Evolutionary conservation across 768 basidiomycete genomes (phyloP).

Genomic region (Kwoniella sp.): DNA sequence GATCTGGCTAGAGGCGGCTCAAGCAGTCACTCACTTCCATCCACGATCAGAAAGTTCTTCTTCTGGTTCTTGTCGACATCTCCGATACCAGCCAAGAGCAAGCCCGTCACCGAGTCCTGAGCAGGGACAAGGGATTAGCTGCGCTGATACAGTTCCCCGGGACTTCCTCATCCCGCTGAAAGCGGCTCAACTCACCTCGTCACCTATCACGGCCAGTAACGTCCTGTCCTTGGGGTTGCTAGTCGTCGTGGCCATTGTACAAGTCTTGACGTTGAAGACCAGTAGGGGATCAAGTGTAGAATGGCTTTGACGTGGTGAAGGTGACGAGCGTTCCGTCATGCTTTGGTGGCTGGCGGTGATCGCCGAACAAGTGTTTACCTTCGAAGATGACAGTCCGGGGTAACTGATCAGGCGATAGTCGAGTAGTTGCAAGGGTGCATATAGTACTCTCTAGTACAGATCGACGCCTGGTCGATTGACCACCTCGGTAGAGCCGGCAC

Average conservation of each 20-base stretch:
- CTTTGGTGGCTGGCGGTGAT: no score
- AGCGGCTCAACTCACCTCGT: constrained; percentile 63
- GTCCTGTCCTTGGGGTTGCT: constrained; percentile 59
- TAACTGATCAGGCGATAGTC: no score
- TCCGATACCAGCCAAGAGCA: constrained; percentile 90
- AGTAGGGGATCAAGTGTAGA: constrained; percentile 1
- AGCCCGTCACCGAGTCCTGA: constrained; percentile 94
- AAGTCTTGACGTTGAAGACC: not conserved
- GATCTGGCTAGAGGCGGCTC: not conserved
- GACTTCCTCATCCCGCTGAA: not conserved
- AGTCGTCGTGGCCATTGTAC: constrained; percentile 24
- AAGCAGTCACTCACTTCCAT: constrained; percentile 64
- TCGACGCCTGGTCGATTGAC: no score
- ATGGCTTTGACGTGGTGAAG: no score
- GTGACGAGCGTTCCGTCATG: no score
- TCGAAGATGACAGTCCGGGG: no score
- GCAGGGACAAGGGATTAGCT: not conserved
- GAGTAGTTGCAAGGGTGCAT: no score
- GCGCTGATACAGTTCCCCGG: no score
- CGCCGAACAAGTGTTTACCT: no score
- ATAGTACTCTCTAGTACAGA: no score
- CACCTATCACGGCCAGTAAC: constrained; percentile 91
- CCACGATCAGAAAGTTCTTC: constrained; percentile 97
- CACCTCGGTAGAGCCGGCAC: no score
- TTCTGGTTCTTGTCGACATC: constrained; percentile 83